Conservation (phyloP, 2,329 filamentous ascomycete genomes). For the Trichoderma koningii region DNA sequence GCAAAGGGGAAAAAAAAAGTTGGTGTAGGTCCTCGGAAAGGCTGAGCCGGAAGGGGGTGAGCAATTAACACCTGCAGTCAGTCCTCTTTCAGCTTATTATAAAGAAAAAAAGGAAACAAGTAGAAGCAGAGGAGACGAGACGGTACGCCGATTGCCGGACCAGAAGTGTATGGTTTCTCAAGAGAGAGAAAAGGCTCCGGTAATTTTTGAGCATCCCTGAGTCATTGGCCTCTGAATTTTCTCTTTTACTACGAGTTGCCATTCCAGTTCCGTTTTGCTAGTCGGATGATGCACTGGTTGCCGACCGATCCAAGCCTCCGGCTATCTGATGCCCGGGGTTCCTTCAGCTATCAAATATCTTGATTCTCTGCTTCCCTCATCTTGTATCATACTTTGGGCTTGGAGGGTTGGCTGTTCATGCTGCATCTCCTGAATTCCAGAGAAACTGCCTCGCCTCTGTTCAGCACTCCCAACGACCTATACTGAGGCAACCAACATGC, state of each 20-base stretch:
- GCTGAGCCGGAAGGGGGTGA: not conserved
- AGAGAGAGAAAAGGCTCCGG: not conserved
- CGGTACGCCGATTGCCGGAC: no score
- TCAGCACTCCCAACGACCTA: no score
- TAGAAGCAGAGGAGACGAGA: no score
- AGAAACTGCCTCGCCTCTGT: no score
- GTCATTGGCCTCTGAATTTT: no score
- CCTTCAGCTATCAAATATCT: not conserved
- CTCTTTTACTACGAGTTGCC: no score
- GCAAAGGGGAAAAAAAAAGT: not conserved
- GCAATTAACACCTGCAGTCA: not conserved
- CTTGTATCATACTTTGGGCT: no score
- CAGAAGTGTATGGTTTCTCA: not conserved
- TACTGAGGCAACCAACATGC: no score
- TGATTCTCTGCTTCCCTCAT: not conserved
- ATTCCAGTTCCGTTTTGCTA: not conserved
- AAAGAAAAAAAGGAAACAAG: not conserved
- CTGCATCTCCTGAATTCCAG: no score
- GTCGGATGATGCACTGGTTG: slow-evolving; percentile 6
- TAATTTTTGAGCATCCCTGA: no score
- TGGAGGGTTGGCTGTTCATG: no score
- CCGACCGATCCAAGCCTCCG: not conserved
- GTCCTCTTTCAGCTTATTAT: not conserved
- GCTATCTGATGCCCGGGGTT: no score
- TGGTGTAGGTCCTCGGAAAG: not conserved